Conservation (phyloP, 352 stramenopile species). For the Plasmopara viticola region DNA sequence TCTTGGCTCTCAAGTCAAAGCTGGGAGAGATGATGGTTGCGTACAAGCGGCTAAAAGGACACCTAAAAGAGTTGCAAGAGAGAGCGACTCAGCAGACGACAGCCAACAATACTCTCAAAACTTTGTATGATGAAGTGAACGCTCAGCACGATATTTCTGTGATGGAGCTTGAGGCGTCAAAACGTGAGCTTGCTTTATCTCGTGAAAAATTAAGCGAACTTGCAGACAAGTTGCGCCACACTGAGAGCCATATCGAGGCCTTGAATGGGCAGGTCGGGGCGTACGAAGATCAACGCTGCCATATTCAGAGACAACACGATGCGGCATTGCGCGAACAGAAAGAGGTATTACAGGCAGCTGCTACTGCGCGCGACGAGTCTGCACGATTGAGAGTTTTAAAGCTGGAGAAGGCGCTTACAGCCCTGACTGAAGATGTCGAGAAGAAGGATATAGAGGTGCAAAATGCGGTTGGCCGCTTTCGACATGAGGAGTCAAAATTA, state of each 20-base stretch:
- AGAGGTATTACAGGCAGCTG: slow-evolving; percentile 11
- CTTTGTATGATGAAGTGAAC: slow-evolving; percentile 24
- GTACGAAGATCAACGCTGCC: slow-evolving; percentile 25
- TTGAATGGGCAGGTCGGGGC: slow-evolving; percentile 23
- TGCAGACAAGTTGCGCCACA: slow-evolving; percentile 16
- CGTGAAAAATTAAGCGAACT: slow-evolving; percentile 12
- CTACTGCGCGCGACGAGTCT: slow-evolving; percentile 12
- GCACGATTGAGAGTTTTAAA: slow-evolving; percentile 16
- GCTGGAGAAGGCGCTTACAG: slow-evolving; percentile 18
- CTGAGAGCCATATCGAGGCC: slow-evolving; percentile 22
- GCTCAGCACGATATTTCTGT: slow-evolving; percentile 8
- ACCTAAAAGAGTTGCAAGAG: slow-evolving; percentile 41
- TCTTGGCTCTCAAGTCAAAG: slow-evolving; percentile 48
- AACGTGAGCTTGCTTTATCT: slow-evolving; percentile 24
- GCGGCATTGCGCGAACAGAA: slow-evolving; percentile 10
- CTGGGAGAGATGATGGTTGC: slow-evolving; percentile 53
- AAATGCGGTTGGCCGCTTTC: slow-evolving; percentile 5
- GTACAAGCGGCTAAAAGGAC: slow-evolving; percentile 53
- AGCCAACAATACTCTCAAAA: slow-evolving; percentile 20
- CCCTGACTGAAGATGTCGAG: slow-evolving; percentile 16
- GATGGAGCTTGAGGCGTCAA: slow-evolving; percentile 24
- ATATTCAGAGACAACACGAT: slow-evolving; percentile 13
- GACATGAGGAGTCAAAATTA: slow-evolving; percentile 13
- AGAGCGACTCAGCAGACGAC: slow-evolving; percentile 32
- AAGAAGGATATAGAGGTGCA: slow-evolving; percentile 23